These are phyloP conservation scores for Brassica cretica DNA, from an alignment of 345 rosid species.

Conservation along the genomic window DNA sequence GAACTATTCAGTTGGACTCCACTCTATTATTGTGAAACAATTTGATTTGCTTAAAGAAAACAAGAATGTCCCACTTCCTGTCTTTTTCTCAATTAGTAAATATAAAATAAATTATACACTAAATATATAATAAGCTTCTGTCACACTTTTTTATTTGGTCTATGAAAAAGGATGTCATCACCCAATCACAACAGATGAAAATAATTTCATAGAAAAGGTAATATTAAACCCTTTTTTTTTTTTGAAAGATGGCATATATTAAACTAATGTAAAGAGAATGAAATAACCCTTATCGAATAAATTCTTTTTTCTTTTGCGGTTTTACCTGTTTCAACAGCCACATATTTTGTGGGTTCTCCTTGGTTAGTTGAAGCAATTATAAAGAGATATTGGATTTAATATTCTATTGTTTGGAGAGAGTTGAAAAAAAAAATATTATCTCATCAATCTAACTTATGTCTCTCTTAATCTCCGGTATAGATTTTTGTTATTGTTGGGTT, in stretches of 20 bases:
- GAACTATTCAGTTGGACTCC: constrained; percentile 43
- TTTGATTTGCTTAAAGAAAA: constrained; percentile 41
- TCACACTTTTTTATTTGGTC: constrained; percentile 6
- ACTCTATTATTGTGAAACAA: constrained; percentile 64
- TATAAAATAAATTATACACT: not conserved
- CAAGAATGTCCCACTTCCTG: constrained; percentile 61
- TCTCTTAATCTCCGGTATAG: not conserved
- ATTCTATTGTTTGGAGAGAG: not conserved
- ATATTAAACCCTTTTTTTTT: not conserved
- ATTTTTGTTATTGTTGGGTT: not conserved
- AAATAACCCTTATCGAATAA: constrained; percentile 11
- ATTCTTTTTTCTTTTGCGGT: not conserved
- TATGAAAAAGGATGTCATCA: constrained; percentile 11
- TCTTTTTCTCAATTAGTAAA: constrained; percentile 41
- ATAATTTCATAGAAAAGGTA: not conserved
- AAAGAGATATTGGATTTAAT: not conserved
- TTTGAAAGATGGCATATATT: too few relatives aligned
- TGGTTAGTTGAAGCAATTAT: not conserved
- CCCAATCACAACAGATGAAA: constrained; percentile 17
- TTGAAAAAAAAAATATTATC: not conserved
- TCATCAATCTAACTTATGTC: not conserved
- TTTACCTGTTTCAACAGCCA: not conserved
- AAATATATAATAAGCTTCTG: constrained; percentile 10
- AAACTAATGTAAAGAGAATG: not conserved
- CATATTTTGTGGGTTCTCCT: not conserved